Base-by-base conservation (phyloP, 176 grass and related monocot genomes). In the Carex pumila region DNA sequence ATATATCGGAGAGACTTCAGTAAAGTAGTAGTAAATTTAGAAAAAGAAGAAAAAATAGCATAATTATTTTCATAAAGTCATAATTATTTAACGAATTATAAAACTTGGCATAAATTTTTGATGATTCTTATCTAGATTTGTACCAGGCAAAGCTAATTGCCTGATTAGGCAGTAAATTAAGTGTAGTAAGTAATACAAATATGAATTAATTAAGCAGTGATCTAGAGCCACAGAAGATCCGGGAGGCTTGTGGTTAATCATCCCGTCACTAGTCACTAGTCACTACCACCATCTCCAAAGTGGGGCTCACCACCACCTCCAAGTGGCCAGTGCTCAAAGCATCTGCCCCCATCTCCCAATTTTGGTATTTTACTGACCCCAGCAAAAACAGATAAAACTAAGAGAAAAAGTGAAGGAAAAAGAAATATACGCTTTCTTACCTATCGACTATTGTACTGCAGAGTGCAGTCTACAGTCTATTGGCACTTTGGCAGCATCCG, bases 311-410 rank as follows among this genome's bases (percentile, higher is more conserved):
- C 79, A 37, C 57, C 25, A 56, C 22, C 10, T 58, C 79, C 79
- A 81, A 81, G 57, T 81, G 79, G 79, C 36, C 37, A 45, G 59
- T 65, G 32, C 43, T 82, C 9, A 7, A 3, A 52, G 71, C 71
- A 75, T 75, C 71, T 54, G 71, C 45, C 43, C 43, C 43, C 43
- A 32, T 50, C 17, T 8, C 57, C 29, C 34, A 81, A 21, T 63
- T 81, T 45, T 50, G 59, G 61, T 65, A 81, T 82, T 64, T 64
- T 49, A 64, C 62, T 19, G 19, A 66, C 21, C 78, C 34, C 52
- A 65, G 13, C 39, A 65, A 47, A 12, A 79, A 3, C 13, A 53
- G 3, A 79, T 10, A 18, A 76, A 76, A 53, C 41, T 2, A 19
- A 12, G 21, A 5, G 3, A n/a, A 25, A 53, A 76, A 53, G 37